A percentile compares a stretch with the other conserved stretches of the same genome.
Conservation (phyloP, 768 basidiomycete genomes). For the Psilocybe tampanensis region DNA sequence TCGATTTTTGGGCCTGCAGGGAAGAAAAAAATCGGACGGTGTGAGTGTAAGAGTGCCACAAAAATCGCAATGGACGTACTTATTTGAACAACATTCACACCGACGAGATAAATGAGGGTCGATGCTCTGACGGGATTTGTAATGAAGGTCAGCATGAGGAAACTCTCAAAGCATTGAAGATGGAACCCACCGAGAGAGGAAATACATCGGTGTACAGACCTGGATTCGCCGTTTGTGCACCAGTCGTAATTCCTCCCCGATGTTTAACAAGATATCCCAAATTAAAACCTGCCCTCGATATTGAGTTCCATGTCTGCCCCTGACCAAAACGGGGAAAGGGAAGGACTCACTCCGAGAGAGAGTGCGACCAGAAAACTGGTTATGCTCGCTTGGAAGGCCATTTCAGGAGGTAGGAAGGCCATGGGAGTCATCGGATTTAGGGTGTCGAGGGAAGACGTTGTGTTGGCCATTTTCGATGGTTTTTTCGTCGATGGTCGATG, state of each 20-base stretch:
- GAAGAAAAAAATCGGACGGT: neutral
- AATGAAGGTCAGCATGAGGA: neutral
- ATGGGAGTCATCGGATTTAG: constrained; percentile 3
- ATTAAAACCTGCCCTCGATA: neutral
- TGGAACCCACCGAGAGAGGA: neutral
- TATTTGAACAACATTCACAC: neutral
- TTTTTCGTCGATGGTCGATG: neutral
- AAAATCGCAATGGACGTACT: neutral
- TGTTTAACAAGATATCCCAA: neutral
- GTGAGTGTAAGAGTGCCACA: too few relatives aligned
- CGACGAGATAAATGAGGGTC: constrained; percentile 4
- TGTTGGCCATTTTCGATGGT: neutral
- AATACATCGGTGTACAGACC: neutral
- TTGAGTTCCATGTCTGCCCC: neutral
- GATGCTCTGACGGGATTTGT: neutral
- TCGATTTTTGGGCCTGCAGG: neutral
- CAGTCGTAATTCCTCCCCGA: neutral
- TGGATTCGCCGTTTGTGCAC: neutral
- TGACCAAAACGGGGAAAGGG: neutral
- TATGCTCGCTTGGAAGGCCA: neutral
- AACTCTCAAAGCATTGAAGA: neutral
- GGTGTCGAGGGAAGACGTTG: neutral
- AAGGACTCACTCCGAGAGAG: neutral
- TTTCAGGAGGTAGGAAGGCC: constrained; percentile 1
- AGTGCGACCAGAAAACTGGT: neutral